Conservation (phyloP, 306 rosid genomes). For the Arachis hypogaea region DNA sequence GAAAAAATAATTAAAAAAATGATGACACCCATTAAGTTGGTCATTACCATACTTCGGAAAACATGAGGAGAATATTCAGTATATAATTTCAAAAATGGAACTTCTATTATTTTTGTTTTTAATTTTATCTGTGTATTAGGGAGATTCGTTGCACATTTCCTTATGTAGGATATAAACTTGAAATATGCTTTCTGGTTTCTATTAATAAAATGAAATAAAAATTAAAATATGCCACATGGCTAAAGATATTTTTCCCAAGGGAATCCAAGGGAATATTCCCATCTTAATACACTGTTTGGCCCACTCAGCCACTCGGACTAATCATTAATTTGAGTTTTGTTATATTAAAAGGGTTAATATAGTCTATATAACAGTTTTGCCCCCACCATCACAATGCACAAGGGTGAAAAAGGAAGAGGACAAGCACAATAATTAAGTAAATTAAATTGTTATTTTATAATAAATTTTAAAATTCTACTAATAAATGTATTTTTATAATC, state of each 20-base stretch:
- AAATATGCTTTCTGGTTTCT: too few species aligned
- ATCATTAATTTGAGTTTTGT: neutral
- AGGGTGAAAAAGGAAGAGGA: neutral
- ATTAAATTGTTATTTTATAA: too few species aligned
- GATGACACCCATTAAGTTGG: neutral
- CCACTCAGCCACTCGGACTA: neutral
- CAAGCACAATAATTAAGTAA: neutral
- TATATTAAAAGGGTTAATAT: neutral
- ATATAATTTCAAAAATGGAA: neutral
- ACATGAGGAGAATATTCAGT: neutral
- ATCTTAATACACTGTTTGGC: neutral
- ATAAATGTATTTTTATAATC: too few species aligned
- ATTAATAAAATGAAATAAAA: too few species aligned
- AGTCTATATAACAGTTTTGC: neutral
- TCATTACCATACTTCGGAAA: neutral
- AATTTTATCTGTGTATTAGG: too few species aligned
- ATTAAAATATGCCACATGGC: neutral
- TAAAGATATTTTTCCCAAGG: neutral
- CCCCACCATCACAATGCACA: neutral
- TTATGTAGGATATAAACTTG: neutral
- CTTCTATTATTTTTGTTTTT: too few species aligned
- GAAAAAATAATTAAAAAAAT: neutral
- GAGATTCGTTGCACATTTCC: neutral
- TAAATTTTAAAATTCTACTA: neutral
- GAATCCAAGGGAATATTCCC: constrained; percentile 25